Evolutionary conservation across 768 basidiomycete genomes (phyloP), one percentile per base, ranked within the genome.

Genomic region (Symmetrospora coprosmae): DNA sequence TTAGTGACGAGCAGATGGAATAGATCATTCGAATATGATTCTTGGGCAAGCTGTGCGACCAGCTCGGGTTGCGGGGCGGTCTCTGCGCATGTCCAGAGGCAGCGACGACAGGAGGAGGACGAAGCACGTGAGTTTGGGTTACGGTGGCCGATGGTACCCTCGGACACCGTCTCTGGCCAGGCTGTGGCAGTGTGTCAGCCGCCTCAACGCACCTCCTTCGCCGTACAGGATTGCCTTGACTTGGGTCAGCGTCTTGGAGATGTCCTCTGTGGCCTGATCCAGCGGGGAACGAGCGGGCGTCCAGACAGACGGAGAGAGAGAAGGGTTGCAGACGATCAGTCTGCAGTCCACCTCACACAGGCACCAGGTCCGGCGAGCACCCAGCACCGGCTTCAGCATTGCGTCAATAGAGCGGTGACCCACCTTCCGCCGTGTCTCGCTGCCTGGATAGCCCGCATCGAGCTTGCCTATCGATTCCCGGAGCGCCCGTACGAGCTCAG

Each of bases 21-120:
- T 25, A 97, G 77, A 71, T 94, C 88, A 45, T 85, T 86, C 62
- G 82, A 82, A 75, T 96, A 97, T 8, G 88, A 87, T 71, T 97
- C 92, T 70, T 96, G 90, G 0, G 92, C 86, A 11, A 97, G 81
- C 71, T 96, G 91, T 6, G 91, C 89, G 40, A 96, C 80, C 31
- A 87, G 76, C 67, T 97, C 92, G 0, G 90, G 86, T 16, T 84
- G 75, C 7, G 89, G 86, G 62, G 91, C 89, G 82, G 68, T 66
- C 28, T 71, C 71, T 71, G 62, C n/a, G 17, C 23, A 35, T 14
- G 9, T 1, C 11, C 4, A 16, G 35, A 28, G 33, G 4, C 4
- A 16, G 8, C 17, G 11, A 9, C 16, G 35, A 33, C 31, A 40
- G 46, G 19, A 52, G 35, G 21, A 21, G 30, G 47, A 62, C 37